Evolutionary conservation across 1,139 yeast genomes (phyloP).

Genomic region (Wickerhamomyces sp.): DNA sequence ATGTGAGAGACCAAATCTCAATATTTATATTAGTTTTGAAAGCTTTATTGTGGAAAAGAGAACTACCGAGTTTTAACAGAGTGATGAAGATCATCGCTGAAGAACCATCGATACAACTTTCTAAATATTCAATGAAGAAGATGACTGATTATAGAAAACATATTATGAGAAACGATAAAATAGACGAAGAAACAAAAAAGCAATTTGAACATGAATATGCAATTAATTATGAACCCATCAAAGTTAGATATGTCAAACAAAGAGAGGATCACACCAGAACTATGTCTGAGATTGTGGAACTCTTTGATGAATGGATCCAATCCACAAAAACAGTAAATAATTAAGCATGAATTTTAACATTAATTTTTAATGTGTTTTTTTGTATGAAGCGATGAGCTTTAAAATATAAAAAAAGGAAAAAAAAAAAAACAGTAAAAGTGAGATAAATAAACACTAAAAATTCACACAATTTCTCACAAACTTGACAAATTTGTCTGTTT

Average conservation of each 20-base stretch:
- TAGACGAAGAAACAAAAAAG: neutral
- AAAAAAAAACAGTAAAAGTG: no score
- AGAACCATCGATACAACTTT: conserved; percentile 4
- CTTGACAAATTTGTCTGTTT: no score
- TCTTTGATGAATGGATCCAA: conserved; percentile 7
- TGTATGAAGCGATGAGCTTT: no score
- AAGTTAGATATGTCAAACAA: conserved; percentile 1
- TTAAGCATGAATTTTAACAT: no score
- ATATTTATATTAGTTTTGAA: conserved; percentile 8
- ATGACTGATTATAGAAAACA: conserved; percentile 1
- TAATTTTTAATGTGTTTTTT: no score
- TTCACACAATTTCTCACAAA: no score
- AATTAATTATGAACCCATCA: neutral
- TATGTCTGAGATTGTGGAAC: neutral
- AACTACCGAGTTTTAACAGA: conserved; percentile 1
- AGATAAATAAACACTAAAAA: no score
- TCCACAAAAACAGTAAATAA: neutral
- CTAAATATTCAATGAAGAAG: conserved; percentile 1
- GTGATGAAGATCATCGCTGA: conserved; percentile 4
- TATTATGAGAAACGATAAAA: neutral
- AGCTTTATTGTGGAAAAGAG: conserved; percentile 6
- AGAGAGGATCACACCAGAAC: neutral
- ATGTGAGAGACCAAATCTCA: conserved; percentile 3
- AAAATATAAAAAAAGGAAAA: no score
- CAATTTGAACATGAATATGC: neutral